Evolutionary conservation across 768 basidiomycete genomes (phyloP), one percentile per base, ranked within the genome.

Genomic region (Podaxis pistillaris): DNA sequence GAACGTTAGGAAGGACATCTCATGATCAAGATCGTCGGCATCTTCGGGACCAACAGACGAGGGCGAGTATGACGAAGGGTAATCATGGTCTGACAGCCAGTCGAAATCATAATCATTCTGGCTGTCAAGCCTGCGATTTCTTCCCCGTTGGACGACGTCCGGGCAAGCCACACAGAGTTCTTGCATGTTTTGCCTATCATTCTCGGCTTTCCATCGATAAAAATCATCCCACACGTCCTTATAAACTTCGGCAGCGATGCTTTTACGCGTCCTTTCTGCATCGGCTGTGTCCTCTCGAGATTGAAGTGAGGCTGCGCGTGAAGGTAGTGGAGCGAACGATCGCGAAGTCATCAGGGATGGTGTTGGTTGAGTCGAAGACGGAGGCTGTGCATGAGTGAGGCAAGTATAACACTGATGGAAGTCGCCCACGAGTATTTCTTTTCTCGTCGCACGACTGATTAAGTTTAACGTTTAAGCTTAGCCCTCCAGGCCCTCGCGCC

Each of bases 171-270:
- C 54, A 17, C 54, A 40, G 13, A 62, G 47, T 38, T 38, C 52
- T n/a, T 40, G 46, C 22, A 62, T 2, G 4, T 36, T 38, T 24
- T 24, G 44, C 13, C 7, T 36, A 38, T 49, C 46, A 26, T 49
- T 22, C 28, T 47, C 52, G 12, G 28, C 19, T 22, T 62, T 62
- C 60, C 60, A 62, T 11, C 44, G 30, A 22, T 62, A 62, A 37
- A 62, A 62, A 9, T 62, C 53, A 33, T 55, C 52, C 60, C 60
- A 62, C 8, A 55, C 44, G n/a, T 47, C 28, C 22, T 36, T 62
- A 22, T 62, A 62, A 7, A 47, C 41, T 11, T 36, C 28, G 8
- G 52, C 40, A 3, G 60, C 60, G 24, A 36, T 3, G 9, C 11
- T 30, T 9, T 22, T 19, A 15, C 15, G 26, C 7, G 17, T 12